phyloP scores from a whole-genome alignment of 2,329 filamentous ascomycete species.

The Bertia moriformis region DNA sequence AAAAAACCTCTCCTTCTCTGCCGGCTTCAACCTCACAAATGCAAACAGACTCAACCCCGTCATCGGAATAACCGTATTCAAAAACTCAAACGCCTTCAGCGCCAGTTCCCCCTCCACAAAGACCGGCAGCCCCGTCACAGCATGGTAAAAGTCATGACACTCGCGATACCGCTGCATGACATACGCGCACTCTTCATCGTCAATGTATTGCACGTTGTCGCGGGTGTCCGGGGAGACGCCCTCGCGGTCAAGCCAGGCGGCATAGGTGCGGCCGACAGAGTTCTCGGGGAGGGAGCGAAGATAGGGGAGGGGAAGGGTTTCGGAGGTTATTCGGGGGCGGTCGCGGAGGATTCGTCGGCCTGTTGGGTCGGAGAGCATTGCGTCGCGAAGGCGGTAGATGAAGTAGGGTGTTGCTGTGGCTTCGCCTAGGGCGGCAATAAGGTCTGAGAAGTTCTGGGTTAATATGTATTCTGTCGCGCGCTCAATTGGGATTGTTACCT shows the following conservation, averaged over 20 bases:
- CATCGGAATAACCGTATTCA: constrained; percentile 90
- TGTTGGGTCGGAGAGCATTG: constrained; percentile 73
- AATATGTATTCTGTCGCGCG: neutral
- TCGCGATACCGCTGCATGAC: constrained; percentile 97
- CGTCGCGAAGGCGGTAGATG: constrained; percentile 76
- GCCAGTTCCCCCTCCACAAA: constrained; percentile 93
- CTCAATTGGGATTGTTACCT: constrained; percentile 29
- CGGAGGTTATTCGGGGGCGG: constrained; percentile 73
- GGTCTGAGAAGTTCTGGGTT: constrained; percentile 39
- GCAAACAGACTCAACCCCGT: constrained; percentile 75
- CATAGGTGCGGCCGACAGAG: constrained; percentile 71
- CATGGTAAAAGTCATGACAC: constrained; percentile 96
- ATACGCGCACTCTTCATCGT: constrained; percentile 90
- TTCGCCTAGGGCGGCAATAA: constrained; percentile 89
- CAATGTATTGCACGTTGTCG: constrained; percentile 70
- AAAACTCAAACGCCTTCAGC: constrained; percentile 95
- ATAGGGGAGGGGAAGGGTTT: constrained; percentile 47
- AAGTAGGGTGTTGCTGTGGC: constrained; percentile 90
- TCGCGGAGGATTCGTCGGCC: constrained; percentile 84
- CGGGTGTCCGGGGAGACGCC: constrained; percentile 86
- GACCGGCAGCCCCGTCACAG: constrained; percentile 76
- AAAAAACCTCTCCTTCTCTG: constrained; percentile 64
- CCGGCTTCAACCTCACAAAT: constrained; percentile 70
- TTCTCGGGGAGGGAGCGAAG: constrained; percentile 60
- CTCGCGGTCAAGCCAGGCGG: constrained; percentile 82